Evolutionary conservation across 2,329 filamentous ascomycete species (phyloP).

Genomic region (Colletotrichum sp.): DNA sequence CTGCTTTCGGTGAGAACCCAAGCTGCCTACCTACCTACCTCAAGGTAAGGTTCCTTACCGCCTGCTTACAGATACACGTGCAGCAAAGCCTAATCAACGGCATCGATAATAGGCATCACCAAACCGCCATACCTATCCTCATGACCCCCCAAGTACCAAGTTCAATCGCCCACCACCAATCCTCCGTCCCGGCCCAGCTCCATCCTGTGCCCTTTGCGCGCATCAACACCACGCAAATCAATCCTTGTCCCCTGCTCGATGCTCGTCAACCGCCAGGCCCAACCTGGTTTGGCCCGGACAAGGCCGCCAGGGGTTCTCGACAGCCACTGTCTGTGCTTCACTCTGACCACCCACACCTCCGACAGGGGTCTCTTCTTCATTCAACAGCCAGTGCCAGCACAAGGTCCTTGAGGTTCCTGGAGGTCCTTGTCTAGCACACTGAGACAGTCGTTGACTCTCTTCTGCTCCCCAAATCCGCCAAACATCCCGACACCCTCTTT

Average conservation of each 20-base stretch:
- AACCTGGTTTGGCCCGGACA: conserved; percentile 17
- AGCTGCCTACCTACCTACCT: not conserved
- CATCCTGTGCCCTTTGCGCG: not conserved
- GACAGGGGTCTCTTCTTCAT: conserved; percentile 12
- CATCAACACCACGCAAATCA: not conserved
- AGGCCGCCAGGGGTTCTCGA: conserved; percentile 16
- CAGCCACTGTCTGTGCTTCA: conserved; percentile 20
- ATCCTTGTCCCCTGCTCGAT: conserved; percentile 11
- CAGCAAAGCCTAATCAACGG: conserved; percentile 4
- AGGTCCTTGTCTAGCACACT: not conserved
- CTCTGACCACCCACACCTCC: conserved; percentile 20
- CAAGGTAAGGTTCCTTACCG: not conserved
- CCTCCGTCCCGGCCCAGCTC: not conserved
- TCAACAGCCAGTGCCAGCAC: not conserved
- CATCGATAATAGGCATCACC: not conserved
- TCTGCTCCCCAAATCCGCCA: conserved; percentile 12
- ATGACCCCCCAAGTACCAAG: not conserved
- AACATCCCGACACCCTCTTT: conserved; percentile 18
- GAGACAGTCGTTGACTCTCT: conserved; percentile 2
- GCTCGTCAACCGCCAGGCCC: conserved; percentile 19
- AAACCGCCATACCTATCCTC: not conserved
- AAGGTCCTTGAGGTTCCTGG: not conserved
- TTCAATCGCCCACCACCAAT: not conserved
- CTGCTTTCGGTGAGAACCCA: not conserved
- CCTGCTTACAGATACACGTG: not conserved